Evolutionary conservation across 73 alveolate genomes (phyloP).

Genomic region (Tetrahymena malaccensis): DNA sequence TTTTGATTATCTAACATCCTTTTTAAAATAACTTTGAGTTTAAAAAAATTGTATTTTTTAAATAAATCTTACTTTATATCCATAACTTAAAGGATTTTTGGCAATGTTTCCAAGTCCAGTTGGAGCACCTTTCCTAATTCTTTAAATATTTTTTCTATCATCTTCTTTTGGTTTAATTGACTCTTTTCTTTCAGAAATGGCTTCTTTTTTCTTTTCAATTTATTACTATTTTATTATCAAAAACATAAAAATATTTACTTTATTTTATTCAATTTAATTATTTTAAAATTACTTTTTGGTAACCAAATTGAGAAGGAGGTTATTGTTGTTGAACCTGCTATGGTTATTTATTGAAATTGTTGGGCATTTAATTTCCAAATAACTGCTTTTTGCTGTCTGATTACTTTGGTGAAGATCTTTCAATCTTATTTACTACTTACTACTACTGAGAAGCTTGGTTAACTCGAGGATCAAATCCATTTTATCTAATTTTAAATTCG

Average conservation of each 20-base stretch:
- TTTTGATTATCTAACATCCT: background rate
- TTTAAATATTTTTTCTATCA: background rate
- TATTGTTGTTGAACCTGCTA: background rate
- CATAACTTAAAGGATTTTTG: background rate
- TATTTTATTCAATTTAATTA: background rate
- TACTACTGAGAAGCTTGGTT: background rate
- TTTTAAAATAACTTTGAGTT: background rate
- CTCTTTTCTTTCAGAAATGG: background rate
- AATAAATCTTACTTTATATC: background rate
- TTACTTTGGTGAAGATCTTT: background rate
- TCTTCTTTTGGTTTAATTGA: background rate
- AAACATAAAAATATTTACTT: background rate
- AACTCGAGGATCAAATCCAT: background rate
- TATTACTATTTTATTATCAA: background rate
- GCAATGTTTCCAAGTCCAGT: slow-evolving; percentile 5
- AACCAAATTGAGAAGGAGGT: background rate
- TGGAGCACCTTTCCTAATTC: slow-evolving; percentile 42
- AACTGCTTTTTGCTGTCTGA: background rate
- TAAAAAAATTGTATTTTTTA: background rate
- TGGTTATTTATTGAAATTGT: background rate
- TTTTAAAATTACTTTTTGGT: background rate
- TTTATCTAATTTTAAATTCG: background rate
- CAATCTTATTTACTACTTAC: background rate
- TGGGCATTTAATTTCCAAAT: background rate
- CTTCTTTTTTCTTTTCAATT: background rate